These are phyloP conservation scores for Ilyonectria destructans DNA, from an alignment of 2,329 filamentous ascomycete genomes.

Conservation along the genomic window DNA sequence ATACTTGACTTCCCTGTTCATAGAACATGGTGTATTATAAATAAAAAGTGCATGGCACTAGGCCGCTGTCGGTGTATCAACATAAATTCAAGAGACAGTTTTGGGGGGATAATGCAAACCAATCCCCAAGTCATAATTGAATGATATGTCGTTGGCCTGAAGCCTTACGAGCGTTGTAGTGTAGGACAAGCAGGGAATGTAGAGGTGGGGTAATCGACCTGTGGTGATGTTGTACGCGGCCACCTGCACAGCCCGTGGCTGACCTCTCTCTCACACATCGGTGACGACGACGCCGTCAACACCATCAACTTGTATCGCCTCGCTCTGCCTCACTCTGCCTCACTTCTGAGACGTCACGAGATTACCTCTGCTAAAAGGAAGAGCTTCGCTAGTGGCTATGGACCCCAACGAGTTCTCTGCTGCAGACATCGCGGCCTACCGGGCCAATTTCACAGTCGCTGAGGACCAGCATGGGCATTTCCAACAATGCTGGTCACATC, in stretches of 20 bases:
- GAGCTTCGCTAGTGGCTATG: constrained; percentile 30
- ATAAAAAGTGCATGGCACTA: neutral
- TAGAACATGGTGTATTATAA: constrained; percentile 23
- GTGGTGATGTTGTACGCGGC: neutral
- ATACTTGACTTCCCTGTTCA: constrained; percentile 11
- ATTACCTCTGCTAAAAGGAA: neutral
- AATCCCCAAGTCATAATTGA: neutral
- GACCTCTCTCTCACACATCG: constrained; percentile 4
- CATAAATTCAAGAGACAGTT: neutral
- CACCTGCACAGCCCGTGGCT: constrained; percentile 4
- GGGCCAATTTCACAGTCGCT: constrained; percentile 52
- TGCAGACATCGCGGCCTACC: constrained; percentile 34
- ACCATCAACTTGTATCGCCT: neutral
- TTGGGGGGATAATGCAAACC: neutral
- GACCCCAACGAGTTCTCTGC: constrained; percentile 21
- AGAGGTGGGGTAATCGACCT: constrained; percentile 12
- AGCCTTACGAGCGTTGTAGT: neutral
- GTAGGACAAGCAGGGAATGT: neutral
- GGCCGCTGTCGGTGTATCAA: neutral
- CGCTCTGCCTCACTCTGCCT: no score
- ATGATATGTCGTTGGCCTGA: neutral
- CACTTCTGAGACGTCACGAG: neutral
- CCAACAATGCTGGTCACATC: constrained; percentile 66
- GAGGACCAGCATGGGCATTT: constrained; percentile 59
- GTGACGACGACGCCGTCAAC: constrained; percentile 4